phyloP scores from a whole-genome alignment of 2,329 filamentous ascomycete genomes.

The Phialophora tarda region DNA sequence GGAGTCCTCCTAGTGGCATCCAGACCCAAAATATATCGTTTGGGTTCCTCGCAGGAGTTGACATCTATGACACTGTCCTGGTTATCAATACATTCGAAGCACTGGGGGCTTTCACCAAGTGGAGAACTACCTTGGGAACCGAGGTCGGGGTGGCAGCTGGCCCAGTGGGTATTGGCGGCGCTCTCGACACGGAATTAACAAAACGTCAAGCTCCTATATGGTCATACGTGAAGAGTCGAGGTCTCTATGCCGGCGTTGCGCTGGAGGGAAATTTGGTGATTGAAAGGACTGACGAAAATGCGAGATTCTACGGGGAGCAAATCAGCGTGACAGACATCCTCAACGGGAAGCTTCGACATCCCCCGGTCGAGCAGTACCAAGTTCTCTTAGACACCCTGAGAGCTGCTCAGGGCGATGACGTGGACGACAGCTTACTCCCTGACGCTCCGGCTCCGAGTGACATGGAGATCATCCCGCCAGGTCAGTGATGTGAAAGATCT shows the following conservation, averaged over 20 bases:
- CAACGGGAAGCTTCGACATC: slow-evolving; percentile 62
- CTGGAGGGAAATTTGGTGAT: slow-evolving; percentile 87
- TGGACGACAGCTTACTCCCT: slow-evolving; percentile 71
- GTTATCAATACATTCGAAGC: slow-evolving; percentile 88
- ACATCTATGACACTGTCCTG: slow-evolving; percentile 94
- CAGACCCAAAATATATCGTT: slow-evolving; percentile 87
- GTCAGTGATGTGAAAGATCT: slow-evolving; percentile 53
- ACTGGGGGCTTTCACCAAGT: slow-evolving; percentile 79
- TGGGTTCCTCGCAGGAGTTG: slow-evolving; percentile 87
- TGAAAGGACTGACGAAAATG: slow-evolving; percentile 86
- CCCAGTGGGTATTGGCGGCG: slow-evolving; percentile 75
- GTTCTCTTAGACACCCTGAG: slow-evolving; percentile 82
- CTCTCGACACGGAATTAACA: slow-evolving; percentile 71
- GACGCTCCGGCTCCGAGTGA: slow-evolving; percentile 77
- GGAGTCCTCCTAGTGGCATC: slow-evolving; percentile 90
- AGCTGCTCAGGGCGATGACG: slow-evolving; percentile 83
- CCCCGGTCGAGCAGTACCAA: slow-evolving; percentile 59
- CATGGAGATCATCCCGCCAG: slow-evolving; percentile 59
- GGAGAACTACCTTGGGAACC: slow-evolving; percentile 79
- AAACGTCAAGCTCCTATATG: slow-evolving; percentile 74
- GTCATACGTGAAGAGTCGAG: slow-evolving; percentile 87
- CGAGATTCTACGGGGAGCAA: slow-evolving; percentile 76
- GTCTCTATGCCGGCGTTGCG: slow-evolving; percentile 85
- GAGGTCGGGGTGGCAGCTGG: slow-evolving; percentile 79
- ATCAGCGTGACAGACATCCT: slow-evolving; percentile 68